Base-by-base conservation (phyloP, 1,284 basidiomycete genomes). In the Malassezia pachydermatis region DNA sequence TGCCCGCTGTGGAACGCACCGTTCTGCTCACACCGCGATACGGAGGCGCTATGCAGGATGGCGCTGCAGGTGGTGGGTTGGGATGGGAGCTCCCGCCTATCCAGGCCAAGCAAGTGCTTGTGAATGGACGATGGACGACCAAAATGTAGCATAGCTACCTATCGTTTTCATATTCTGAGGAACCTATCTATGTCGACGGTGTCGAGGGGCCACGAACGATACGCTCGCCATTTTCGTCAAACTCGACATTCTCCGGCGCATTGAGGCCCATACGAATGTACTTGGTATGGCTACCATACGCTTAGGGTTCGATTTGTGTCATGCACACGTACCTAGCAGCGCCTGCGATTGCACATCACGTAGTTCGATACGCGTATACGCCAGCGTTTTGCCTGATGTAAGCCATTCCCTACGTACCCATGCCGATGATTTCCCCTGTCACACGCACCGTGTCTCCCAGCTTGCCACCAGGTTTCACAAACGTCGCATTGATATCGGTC, bases 401-500 rank as follows among this genome's bases (percentile, higher is more conserved):
- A 35, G 30, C 9, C n/a, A 25, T 16, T 16, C 28, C 33, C 2
- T 4, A 39, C 58, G 28, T 8, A 54, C 60, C 64, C 45, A 66
- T 57, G 14, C 55, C 56, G 32, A 62, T 50, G 23, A 65, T 55
- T 13, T 61, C 38, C 10, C 59, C 64, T 1, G 35, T 43, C 3
- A 60, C 54, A 4, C 49, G 41, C 20, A 67, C 46, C 9, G 34
- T 44, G 19, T 65, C 66, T 4, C 58, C 63, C 4, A 29, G 39
- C 7, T 29, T 44, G 16, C 84, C 85, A 2, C 78, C 82, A 11
- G 82, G 81, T 41, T 80, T 80, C 45, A 86, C 80, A 59, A 86
- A 90, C 2, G 84, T 86, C 0, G 86, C 82, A 39, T 82, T 82
- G 60, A 92, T 82, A 67, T 90, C 87, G 1, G 86, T 87, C 2